These are phyloP conservation scores for Euptelea pleiosperma DNA, from an alignment of 164 flowering plant genomes.

Conservation along the genomic window DNA sequence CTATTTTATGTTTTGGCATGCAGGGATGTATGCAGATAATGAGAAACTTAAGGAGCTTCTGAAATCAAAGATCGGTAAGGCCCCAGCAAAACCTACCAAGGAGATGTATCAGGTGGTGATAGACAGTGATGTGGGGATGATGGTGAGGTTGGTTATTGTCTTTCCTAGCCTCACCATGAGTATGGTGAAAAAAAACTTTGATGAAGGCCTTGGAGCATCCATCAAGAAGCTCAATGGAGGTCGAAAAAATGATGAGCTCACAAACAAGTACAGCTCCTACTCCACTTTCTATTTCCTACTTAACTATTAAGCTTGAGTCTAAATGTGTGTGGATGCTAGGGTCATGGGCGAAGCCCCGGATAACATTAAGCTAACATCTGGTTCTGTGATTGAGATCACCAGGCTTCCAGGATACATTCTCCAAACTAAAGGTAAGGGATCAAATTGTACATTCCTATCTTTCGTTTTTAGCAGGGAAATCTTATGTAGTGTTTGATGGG, in stretches of 20 bases:
- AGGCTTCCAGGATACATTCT: slow-evolving; percentile 50
- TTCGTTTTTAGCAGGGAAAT: too few relatives aligned
- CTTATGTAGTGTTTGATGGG: neutral
- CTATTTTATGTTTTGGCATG: slow-evolving; percentile 3
- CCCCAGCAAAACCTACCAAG: slow-evolving; percentile 47
- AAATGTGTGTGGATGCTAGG: slow-evolving; percentile 29
- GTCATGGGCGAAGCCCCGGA: slow-evolving; percentile 54
- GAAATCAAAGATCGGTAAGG: slow-evolving; percentile 41
- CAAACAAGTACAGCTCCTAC: slow-evolving; percentile 31
- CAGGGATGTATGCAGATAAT: slow-evolving; percentile 58
- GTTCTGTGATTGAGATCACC: slow-evolving; percentile 51
- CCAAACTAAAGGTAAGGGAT: slow-evolving; percentile 47
- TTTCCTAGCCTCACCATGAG: slow-evolving; percentile 46
- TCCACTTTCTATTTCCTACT: neutral
- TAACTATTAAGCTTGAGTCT: too few relatives aligned
- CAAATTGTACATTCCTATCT: too few relatives aligned
- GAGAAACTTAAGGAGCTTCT: slow-evolving; percentile 45
- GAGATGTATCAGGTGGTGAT: slow-evolving; percentile 56
- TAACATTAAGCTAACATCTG: slow-evolving; percentile 48
- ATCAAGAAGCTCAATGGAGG: slow-evolving; percentile 57
- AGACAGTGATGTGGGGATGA: slow-evolving; percentile 51
- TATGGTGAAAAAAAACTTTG: slow-evolving; percentile 54
- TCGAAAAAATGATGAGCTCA: slow-evolving; percentile 47
- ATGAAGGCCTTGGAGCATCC: slow-evolving; percentile 52
- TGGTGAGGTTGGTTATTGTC: slow-evolving; percentile 49